Base-by-base conservation (phyloP, 129 eudicot species). In the Cynara cardunculus region DNA sequence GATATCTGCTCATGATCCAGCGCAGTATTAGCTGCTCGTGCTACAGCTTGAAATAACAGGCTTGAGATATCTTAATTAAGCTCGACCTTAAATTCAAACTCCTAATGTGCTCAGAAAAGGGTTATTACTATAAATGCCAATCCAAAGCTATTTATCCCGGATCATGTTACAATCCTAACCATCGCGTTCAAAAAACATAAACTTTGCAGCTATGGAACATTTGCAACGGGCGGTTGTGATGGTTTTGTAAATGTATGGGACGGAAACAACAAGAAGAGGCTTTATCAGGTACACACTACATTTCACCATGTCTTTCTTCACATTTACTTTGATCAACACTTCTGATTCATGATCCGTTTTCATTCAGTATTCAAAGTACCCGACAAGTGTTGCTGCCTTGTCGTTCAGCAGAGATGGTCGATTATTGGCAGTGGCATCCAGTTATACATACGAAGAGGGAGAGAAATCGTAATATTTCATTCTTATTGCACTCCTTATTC, bases 171-270 rank as follows among this genome's bases (percentile, higher is more conserved):
- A 56, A 73, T 73, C 32, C 27, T 37, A 18, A 73, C 10, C 28
- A 31, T 41, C 22, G 5, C 13, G 16, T 61, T 12, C 6, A 34
- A 61, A 72, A 67, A 28, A 14, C 16, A 72, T 80, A 18, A 32
- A 19, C 25, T 69, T 39, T 85, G 87, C 90, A 94, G 95, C 75
- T 91, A 91, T 78, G 98, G 97, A 30, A 94, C 97, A n/a, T 91
- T 94, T 84, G 98, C 97, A 13, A 94, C 98, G 25, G 98, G 98
- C 24, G 98, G 97, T 28, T 91, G 97, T 62, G 95, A 94, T 84
- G 98, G 98, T 66, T 88, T 74, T 84, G 98, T 94, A 11, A 94
- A 91, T 65, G 89, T 91, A 77, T 91, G 98, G 97, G 98, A 94
- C 72, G 98, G 97, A 28, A 91, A 88, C 88, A 91, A 94, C 83